Percentiles rank a stretch among this genome's conserved stretches.
Conservation (phyloP, 495 filamentous ascomycete genomes). For the Beverwykella pulmonaria region DNA sequence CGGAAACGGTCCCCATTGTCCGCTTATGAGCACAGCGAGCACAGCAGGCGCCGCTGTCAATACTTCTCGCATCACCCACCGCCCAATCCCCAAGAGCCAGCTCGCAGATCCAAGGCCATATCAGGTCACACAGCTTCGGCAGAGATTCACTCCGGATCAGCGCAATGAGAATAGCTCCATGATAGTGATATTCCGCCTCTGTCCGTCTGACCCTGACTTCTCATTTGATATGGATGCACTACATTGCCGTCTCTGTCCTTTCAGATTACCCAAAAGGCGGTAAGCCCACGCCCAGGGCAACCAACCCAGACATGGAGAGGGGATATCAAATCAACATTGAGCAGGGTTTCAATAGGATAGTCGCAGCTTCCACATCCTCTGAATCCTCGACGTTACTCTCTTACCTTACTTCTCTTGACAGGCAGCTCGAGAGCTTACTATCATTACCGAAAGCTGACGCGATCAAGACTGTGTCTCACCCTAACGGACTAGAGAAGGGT, state of each 20-base stretch:
- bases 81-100: constrained; percentile 69
- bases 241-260: constrained; percentile 69
- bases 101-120: constrained; percentile 70
- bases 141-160: constrained; percentile 68
- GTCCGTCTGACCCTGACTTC: constrained; percentile 86
- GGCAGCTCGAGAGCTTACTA: constrained; percentile 71
- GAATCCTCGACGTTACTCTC: constrained; percentile 62
- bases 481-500: constrained; percentile 44
- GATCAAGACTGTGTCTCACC: constrained; percentile 75
- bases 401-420: constrained; percentile 73
- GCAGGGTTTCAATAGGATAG: constrained; percentile 72
- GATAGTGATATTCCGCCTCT: constrained; percentile 63
- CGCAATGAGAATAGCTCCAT: constrained; percentile 56
- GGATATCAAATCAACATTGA: constrained; percentile 83
- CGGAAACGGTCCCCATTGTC: constrained; percentile 19
- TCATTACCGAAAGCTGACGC: constrained; percentile 73
- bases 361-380: constrained; percentile 51
- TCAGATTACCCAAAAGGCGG: constrained; percentile 26
- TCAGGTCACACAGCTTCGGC: constrained; percentile 74
- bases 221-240: constrained; percentile 74
- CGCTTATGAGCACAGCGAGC: not conserved
- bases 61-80: constrained; percentile 57
- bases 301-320: constrained; percentile 76
- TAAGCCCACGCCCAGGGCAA: constrained; percentile 63
- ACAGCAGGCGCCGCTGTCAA: constrained; percentile 38